Evolutionary conservation across 163 green algal species (phyloP).

Genomic region (Chlamydomonas reinhardtii): DNA sequence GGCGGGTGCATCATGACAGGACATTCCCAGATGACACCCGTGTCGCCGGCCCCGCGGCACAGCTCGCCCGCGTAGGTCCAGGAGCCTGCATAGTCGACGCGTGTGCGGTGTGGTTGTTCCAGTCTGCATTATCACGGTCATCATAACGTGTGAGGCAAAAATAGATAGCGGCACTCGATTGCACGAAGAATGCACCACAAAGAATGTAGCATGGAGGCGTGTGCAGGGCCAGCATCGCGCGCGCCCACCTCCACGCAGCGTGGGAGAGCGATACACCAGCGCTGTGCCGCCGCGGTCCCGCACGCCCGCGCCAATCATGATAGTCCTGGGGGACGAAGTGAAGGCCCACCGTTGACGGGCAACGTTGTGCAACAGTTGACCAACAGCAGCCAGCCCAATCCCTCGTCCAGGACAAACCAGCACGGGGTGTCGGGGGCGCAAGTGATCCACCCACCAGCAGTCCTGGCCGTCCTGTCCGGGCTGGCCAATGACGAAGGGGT

Average conservation of each 20-base stretch:
- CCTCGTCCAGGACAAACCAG: no score
- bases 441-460: slow-evolving; percentile 13
- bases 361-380: no score
- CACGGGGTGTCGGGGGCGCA: no score
- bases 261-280: slow-evolving; percentile 75
- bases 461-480: slow-evolving; percentile 21
- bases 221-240: no score
- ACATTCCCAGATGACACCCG: slow-evolving; percentile 50
- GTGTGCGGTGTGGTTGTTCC: no score
- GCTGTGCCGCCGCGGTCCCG: slow-evolving; percentile 82
- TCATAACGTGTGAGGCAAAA: no score
- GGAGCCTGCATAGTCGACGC: neutral
- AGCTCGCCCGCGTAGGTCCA: slow-evolving; percentile 42
- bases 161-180: no score
- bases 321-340: slow-evolving; percentile 53
- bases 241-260: slow-evolving; percentile 14
- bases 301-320: slow-evolving; percentile 85
- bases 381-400: no score
- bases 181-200: no score
- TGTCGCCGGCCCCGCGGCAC: slow-evolving; percentile 38
- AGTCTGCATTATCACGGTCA: no score
- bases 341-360: no score
- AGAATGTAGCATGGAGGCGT: no score
- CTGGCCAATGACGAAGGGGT: slow-evolving; percentile 77
- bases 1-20: slow-evolving; percentile 36